Evolutionary conservation across 2,329 filamentous ascomycete species (phyloP), one percentile per base, ranked within the genome.

Genomic region (Parastagonospora nodorum): DNA sequence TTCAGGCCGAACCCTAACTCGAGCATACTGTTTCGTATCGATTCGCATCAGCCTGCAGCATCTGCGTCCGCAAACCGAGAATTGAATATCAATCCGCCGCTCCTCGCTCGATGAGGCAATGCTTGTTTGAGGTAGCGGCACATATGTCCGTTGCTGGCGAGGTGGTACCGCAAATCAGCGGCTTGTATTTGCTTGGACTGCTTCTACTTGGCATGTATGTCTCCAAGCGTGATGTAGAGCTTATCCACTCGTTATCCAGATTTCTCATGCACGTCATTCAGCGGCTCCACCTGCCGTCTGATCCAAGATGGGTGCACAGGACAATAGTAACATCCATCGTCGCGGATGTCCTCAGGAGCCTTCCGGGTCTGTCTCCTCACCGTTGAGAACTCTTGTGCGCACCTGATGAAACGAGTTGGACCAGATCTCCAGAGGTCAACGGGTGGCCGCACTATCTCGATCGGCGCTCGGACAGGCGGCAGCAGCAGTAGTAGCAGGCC

Each of bases 361-460:
- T 31, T 31, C 19, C 12, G 36, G 44, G 51, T 54, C 39, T 50
- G 50, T 42, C 45, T 52, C 43, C 45, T 47, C 41, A 30, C 50
- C 43, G 50, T 58, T 51, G 35, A 36, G 29, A 16, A 35, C 32
- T 42, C 24, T 24, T 42, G 30, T 41, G 37, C 32, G 38, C 45
- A 39, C 32, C 24, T 30, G 32, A 42, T 38, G 45, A 48, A 48
- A 48, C 45, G 16, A 12, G 31, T 31, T 16, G 33, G 38, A 40
- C 33, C 40, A 38, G 41, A 42, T 39, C 40, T 43, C 19, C 19
- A 42, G 35, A 31, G 31, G 38, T 12, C 38, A 40, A 39, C 50
- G 57, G 55, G 46, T 60, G 51, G 50, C 52, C 51, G 50, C 57
- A 49, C 53, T 44, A 57, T 54, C 58, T 55, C 32, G 55, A 62